Conservation (phyloP, 441 rosid genomes). For the Populus trichocarpa region DNA sequence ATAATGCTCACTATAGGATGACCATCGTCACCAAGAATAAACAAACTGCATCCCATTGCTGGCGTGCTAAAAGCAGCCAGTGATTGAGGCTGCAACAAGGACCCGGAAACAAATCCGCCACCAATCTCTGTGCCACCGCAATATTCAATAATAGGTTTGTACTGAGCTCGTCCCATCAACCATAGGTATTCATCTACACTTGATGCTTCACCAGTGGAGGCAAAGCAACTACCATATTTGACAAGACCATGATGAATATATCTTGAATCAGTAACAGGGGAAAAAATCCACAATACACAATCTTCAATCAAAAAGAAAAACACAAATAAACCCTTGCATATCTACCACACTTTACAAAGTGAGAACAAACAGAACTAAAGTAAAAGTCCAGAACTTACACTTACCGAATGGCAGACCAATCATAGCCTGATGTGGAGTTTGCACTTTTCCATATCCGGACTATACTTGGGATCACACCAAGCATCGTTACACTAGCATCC, state of each 20-base stretch:
- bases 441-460: conserved; percentile 85
- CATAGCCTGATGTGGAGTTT: conserved; percentile 58
- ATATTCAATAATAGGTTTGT: conserved; percentile 87
- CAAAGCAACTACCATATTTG: conserved; percentile 62
- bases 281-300: neutral
- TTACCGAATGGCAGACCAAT: conserved; percentile 93
- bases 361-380: conserved; percentile 13
- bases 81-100: conserved; percentile 81
- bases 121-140: conserved; percentile 98
- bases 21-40: conserved; percentile 66
- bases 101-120: conserved; percentile 79
- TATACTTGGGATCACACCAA: conserved; percentile 94
- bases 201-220: conserved; percentile 97
- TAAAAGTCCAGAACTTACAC: conserved; percentile 22
- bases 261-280: conserved; percentile 13
- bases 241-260: conserved; percentile 20
- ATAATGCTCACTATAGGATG: conserved; percentile 62
- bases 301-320: neutral
- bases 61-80: conserved; percentile 92
- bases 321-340: neutral
- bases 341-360: neutral
- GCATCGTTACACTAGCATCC: conserved; percentile 93
- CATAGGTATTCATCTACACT: conserved; percentile 86
- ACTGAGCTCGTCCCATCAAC: conserved; percentile 89
- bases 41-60: conserved; percentile 86